These are phyloP conservation scores for Pseudohalonectria lignicola DNA, from an alignment of 2,329 filamentous ascomycete genomes.

Conservation along the genomic window DNA sequence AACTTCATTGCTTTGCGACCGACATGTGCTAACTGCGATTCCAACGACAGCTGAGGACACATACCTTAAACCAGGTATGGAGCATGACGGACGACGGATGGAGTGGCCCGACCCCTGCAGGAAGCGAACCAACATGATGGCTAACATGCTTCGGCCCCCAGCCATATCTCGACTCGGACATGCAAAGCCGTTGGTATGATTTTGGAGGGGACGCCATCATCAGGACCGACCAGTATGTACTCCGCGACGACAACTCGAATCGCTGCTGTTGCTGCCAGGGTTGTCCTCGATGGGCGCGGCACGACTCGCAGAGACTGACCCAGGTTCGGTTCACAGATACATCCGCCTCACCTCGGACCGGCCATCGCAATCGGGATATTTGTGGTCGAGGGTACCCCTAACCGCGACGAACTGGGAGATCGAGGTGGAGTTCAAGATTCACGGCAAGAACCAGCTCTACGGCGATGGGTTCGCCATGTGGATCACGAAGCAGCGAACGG, in stretches of 20 bases:
- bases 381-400: constrained; percentile 87
- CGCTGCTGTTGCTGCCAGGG: no score
- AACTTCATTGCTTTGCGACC: no score
- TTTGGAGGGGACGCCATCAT: constrained; percentile 94
- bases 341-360: constrained; percentile 86
- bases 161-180: constrained; percentile 96
- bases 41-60: constrained; percentile 61
- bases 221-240: constrained; percentile 52
- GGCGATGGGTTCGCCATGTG: constrained; percentile 97
- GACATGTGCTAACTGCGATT: no score
- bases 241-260: background rate
- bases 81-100: constrained; percentile 2
- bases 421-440: constrained; percentile 89
- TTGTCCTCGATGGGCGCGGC: no score
- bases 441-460: constrained; percentile 79
- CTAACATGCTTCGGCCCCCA: constrained; percentile 24
- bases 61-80: constrained; percentile 68
- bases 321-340: constrained; percentile 46
- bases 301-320: constrained; percentile 6
- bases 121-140: no score
- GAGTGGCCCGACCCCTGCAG: no score
- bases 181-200: constrained; percentile 98
- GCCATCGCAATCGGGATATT: constrained; percentile 82
- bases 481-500: constrained; percentile 87
- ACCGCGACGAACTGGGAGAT: constrained; percentile 99